These are phyloP conservation scores for Claviceps sp. DNA, from an alignment of 2,329 filamentous ascomycete species.

Conservation along the genomic window DNA sequence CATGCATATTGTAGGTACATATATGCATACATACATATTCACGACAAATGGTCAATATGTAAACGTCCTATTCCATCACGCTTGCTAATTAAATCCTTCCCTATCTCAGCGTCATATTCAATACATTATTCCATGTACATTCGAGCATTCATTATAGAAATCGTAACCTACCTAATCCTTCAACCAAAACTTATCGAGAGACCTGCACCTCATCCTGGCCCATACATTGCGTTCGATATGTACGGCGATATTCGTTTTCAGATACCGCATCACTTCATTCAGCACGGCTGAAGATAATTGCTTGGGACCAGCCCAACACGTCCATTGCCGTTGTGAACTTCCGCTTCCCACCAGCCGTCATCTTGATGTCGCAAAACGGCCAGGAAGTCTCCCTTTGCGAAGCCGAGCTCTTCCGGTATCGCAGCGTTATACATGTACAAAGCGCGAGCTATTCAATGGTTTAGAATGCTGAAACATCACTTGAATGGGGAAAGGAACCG, in stretches of 20 bases:
- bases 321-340: conserved; percentile 59
- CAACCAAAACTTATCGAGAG: neutral
- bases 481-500: conserved; percentile 10
- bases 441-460: conserved; percentile 56
- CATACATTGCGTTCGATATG: conserved; percentile 1
- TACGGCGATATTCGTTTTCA: conserved; percentile 2
- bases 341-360: conserved; percentile 99
- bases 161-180: neutral
- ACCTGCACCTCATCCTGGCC: neutral
- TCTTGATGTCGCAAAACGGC: conserved; percentile 85
- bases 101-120: neutral
- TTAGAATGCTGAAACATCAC: neutral
- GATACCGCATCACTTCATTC: neutral
- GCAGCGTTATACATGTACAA: conserved; percentile 90
- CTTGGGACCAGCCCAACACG: conserved; percentile 51
- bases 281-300: conserved; percentile 50
- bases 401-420: conserved; percentile 88
- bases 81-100: neutral
- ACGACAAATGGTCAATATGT: neutral
- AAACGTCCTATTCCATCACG: neutral
- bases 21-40: neutral
- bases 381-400: conserved; percentile 82
- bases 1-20: too few relatives aligned
- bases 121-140: neutral
- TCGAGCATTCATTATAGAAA: neutral